Evolutionary conservation across 495 filamentous ascomycete species (phyloP), one percentile per base, ranked within the genome.

Genomic region (Baudoinia panamericana): DNA sequence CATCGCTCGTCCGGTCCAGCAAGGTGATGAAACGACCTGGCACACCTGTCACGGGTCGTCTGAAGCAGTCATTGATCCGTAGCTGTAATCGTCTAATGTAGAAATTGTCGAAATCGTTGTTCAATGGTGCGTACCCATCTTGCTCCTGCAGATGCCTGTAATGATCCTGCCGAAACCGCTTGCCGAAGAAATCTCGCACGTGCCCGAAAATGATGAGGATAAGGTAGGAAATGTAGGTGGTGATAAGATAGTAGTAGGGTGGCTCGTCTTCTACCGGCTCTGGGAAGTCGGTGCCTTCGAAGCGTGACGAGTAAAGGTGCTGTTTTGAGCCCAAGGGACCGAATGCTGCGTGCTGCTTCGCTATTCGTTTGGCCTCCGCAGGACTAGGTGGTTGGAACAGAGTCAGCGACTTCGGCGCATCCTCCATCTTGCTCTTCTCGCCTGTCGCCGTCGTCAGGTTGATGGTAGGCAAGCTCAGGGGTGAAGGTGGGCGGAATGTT

Each of bases 51-150:
- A 79, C 78, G 10, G 88, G 86, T 24, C 90, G 73, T 49, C 84
- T 78, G 58, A 97, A 97, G 63, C 85, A 93, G 62, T 97, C 92
- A 50, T 93, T 92, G 50, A 97, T 86, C 35, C 90, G 77, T 67
- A 84, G 68, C 66, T 97, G 94, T 53, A 96, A 58, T 43, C 90
- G 72, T 33, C 90, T 75, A 26, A 90, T 82, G 62, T 97, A 97
- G 61, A 97, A 97, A 61, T 85, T 96, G 65, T 97, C 90, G 52
- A 97, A 97, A 61, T 96, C 90, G 50, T 84, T 92, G 61, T 95
- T 95, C 51, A 97, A 67, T n/a, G 90, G 83, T 13, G 86, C 90
- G 59, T 94, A 95, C 29, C 90, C 90, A 60, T 95, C 82, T 36
- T 71, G 66, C 17, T 75, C 71, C 57, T 80, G 83, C 52, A 97